Evolutionary conservation across 441 rosid species (phyloP), one percentile per base, ranked within the genome.

Genomic region (Arabidopsis lyrata): DNA sequence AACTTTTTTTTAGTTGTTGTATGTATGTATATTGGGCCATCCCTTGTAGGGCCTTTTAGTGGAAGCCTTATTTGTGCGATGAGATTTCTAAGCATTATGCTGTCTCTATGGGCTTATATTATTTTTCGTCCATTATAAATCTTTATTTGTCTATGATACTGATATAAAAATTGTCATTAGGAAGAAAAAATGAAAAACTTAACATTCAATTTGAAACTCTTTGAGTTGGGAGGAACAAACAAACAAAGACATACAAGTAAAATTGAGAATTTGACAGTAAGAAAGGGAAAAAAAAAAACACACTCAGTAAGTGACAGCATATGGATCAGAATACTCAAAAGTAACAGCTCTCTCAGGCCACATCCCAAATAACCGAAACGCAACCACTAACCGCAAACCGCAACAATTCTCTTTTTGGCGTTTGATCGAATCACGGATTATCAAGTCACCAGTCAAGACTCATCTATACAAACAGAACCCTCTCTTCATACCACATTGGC

Each of bases 31-130:
- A 63, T 58, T 63, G 71, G 79, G 80, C 42, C 76, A 70, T 76
- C 80, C 80, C 76, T 49, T 76, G 80, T 70, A 76, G 72, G 80
- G 80, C 66, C 48, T 63, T 70, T 76, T 76, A 68, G 65, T 68
- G 6, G 29, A 39, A 49, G 80, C 72, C 76, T 76, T 76, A 76
- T 70, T 38, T 64, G 80, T 76, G 80, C 34, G 76, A 70, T 76
- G 80, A 38, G 53, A 24, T 42, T 62, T 47, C 27, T 53, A 64
- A 1, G 34, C 24, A n/a, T 42, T 13, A 41, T 50, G 22, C 0
- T n/a, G 4, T 42, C 39, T 9, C 32, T 3, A 29, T 62, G n/a
- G 41, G 62, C 29, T 70, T 47, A n/a, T 48, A 15, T 36, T 49
- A 38, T 60, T 36, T n/a, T 59, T 0, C 24, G 60, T 36, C 32